Conservation (phyloP, 495 filamentous ascomycete genomes). For the Neurospora discreta region DNA sequence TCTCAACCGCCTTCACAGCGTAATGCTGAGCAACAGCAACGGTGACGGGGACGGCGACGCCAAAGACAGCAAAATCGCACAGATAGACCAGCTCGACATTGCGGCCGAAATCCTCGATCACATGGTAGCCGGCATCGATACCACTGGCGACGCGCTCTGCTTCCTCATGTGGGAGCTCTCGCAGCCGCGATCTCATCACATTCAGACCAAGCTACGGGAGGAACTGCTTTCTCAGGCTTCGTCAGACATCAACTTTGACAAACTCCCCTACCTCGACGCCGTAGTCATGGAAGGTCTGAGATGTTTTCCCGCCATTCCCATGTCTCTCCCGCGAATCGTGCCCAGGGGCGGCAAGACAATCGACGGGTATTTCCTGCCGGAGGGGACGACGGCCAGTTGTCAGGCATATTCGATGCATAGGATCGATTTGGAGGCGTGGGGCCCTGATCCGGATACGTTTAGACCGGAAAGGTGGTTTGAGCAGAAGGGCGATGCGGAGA, state of each 20-base stretch:
- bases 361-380: constrained; percentile 36
- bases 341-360: constrained; percentile 39
- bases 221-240: constrained; percentile 32
- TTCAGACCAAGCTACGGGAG: constrained; percentile 36
- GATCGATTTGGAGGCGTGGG: constrained; percentile 41
- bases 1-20: constrained; percentile 29
- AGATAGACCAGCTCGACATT: constrained; percentile 28
- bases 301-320: constrained; percentile 52
- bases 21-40: background rate
- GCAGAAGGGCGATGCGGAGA: constrained; percentile 25
- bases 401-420: constrained; percentile 45
- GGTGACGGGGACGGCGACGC: background rate
- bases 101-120: constrained; percentile 40
- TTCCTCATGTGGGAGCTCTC: constrained; percentile 61
- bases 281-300: constrained; percentile 50
- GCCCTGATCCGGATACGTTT: constrained; percentile 41
- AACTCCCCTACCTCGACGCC: constrained; percentile 48
- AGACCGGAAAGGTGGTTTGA: constrained; percentile 55
- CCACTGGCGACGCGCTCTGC: constrained; percentile 52
- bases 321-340: constrained; percentile 53
- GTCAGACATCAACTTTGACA: constrained; percentile 28
- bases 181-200: constrained; percentile 30
- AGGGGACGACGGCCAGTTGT: constrained; percentile 38
- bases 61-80: constrained; percentile 3
- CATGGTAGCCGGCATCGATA: constrained; percentile 55